Evolutionary conservation across 129 eudicot species (phyloP), one percentile per base, ranked within the genome.

Genomic region (Rutidosis leptorrhynchoides): DNA sequence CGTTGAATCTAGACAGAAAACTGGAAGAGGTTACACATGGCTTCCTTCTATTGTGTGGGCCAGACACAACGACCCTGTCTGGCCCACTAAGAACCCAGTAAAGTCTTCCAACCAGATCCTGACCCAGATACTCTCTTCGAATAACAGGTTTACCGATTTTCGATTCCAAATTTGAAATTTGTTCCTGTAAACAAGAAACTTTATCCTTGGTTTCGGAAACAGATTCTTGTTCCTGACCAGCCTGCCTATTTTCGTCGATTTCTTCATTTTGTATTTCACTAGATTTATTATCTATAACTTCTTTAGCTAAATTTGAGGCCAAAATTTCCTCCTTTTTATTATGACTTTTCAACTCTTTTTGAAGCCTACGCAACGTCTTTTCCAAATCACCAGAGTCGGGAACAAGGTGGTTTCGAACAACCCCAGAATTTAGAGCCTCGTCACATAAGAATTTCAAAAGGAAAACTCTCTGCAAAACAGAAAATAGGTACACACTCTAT

Each of bases 401-500:
- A 62, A 73, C 80, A 30, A 94, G 83, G 71, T 94, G 88, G 58
- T 81, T 90, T 30, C 82, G 89, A 43, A 94, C 49, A 48, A 79
- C 72, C 51, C 84, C 83, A 7, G 90, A 80, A 69, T 77, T 86
- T 48, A 89, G 75, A 56, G 79, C 82, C 78, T 89, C 99, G 37
- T 94, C 99, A 53, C 90, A 86, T 80, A 94, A 70, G 78, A 80
- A 79, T 73, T 89, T 89, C 72, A 94, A 51, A 49, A 94, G 90
- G 74, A 75, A 84, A 57, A 83, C 67, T 74, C 95, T 81, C 99
- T 94, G 99, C 84, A 82, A 15, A 64, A 66, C 25, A 28, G 48
- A 71, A 20, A 53, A 45, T n/a, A 16, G 15, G 58, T 60, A 60
- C 54, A 51, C 49, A 59, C 63, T 57, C 67, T 46, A 65, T 45